Evolutionary conservation across 371 early-diverging fungal species (phyloP), one percentile per base, ranked within the genome.

Genomic region (Capillidium heterosporum): DNA sequence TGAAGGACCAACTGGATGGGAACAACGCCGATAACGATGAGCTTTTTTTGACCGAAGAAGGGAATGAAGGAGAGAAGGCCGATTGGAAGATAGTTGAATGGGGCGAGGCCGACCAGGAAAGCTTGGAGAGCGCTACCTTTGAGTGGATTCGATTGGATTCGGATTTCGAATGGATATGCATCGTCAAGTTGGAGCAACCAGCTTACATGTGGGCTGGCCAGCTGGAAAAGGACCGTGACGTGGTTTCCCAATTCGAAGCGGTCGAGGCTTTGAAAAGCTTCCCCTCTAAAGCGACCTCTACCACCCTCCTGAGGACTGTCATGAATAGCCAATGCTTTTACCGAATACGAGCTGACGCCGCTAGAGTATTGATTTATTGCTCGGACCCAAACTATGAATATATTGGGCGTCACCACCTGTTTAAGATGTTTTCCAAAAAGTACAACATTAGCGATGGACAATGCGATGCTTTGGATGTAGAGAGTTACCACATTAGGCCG

Each of bases 71-170:
- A 23, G 78, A 81, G 59, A 76, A 77, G 44, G 74, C 75, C 41
- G 81, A 82, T 42, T 88, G 88, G 85, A 68, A 73, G 8, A 71
- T 85, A 3, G 71, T 79, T 2, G 87, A 87, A 69, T 87, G 86
- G 85, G 85, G 85, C 51, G 84, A 87, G 58, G 83, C 73, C 29
- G 85, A 84, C 61, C 81, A 85, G 42, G 79, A 84, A 60, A 80
- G 84, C 49, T 70, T 81, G 19, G 78, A 82, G 35, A 66, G 77
- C 63, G 74, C 76, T 0, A 88, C 91, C 24, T 84, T 98, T 57
- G 95, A 96, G 59, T 98, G 95, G 92, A 87, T 99, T 65, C 80
- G 97, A 15, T 67, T 96, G 56, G 99, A 99, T 67, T 88, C 95
- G 1, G 95, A 95, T 56, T 76, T 86, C 59, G 93, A 92, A 60